These are phyloP conservation scores for Nannizzia gypsea DNA, from an alignment of 2,329 filamentous ascomycete species.

Conservation along the genomic window DNA sequence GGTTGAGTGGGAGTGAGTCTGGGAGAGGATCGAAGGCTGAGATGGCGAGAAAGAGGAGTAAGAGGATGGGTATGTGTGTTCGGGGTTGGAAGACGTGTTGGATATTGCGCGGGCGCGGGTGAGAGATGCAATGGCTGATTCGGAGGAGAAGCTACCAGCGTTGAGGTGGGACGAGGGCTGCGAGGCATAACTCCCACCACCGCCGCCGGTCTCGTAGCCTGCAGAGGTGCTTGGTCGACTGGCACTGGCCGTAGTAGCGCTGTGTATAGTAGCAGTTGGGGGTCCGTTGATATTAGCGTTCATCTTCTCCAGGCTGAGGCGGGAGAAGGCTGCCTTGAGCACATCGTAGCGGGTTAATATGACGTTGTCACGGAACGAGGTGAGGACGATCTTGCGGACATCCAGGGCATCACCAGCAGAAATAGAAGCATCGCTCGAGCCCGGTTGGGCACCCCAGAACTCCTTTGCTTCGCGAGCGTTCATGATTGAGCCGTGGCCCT, in stretches of 20 bases:
- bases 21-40: slow-evolving; percentile 20
- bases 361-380: slow-evolving; percentile 76
- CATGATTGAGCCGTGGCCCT: slow-evolving; percentile 70
- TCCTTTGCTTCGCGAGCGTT: slow-evolving; percentile 66
- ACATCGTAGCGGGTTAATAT: slow-evolving; percentile 81
- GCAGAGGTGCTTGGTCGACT: slow-evolving; percentile 60
- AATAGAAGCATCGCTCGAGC: slow-evolving; percentile 26
- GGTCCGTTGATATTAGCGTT: slow-evolving; percentile 37
- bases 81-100: slow-evolving; percentile 55
- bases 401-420: slow-evolving; percentile 53
- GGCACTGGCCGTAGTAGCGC: slow-evolving; percentile 21
- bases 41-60: slow-evolving; percentile 32
- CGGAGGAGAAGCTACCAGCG: slow-evolving; percentile 43
- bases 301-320: slow-evolving; percentile 73
- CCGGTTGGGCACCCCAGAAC: slow-evolving; percentile 70
- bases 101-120: slow-evolving; percentile 54
- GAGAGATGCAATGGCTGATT: slow-evolving; percentile 38
- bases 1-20: background rate
- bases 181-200: slow-evolving; percentile 61
- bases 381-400: slow-evolving; percentile 75
- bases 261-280: slow-evolving; percentile 31
- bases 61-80: slow-evolving; percentile 34
- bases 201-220: slow-evolving; percentile 54
- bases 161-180: slow-evolving; percentile 64
- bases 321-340: slow-evolving; percentile 79